Conservation (phyloP, 2,329 filamentous ascomycete genomes). For the Botrytis byssoidea region DNA sequence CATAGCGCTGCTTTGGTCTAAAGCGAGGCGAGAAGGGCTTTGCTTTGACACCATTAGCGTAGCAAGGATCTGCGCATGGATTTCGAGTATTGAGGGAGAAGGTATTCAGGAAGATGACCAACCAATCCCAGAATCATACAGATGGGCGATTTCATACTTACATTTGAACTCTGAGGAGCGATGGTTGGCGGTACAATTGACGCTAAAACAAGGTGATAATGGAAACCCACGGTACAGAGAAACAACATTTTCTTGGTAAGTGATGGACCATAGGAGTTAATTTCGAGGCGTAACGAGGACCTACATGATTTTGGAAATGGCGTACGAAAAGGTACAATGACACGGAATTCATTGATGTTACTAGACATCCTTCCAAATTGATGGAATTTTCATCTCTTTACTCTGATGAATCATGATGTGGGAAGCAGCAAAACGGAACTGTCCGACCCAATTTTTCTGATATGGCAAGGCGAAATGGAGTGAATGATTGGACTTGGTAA, state of each 20-base stretch:
- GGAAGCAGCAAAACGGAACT: neutral
- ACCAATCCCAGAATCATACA: constrained; percentile 33
- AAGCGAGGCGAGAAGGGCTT: constrained; percentile 37
- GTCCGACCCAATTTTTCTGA: neutral
- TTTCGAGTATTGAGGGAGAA: constrained; percentile 38
- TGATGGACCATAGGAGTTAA: constrained; percentile 5
- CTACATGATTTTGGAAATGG: constrained; percentile 1
- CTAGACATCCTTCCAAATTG: neutral
- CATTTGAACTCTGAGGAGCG: constrained; percentile 37
- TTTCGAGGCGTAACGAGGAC: constrained; percentile 6
- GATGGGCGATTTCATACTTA: constrained; percentile 36
- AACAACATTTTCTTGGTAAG: constrained; percentile 39
- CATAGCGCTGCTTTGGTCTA: constrained; percentile 37
- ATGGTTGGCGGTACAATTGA: constrained; percentile 38
- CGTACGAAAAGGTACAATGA: constrained; percentile 6
- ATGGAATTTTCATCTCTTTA: neutral
- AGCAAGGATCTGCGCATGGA: constrained; percentile 38
- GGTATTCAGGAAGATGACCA: constrained; percentile 34
- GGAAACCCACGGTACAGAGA: constrained; percentile 34
- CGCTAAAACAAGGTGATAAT: constrained; percentile 30
- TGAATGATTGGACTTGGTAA: neutral
- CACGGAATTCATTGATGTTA: neutral
- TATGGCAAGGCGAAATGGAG: neutral
- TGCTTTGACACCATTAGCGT: constrained; percentile 39
- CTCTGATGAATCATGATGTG: neutral